Base-by-base conservation (phyloP, 495 filamentous ascomycete genomes). In the Neurospora terricola region DNA sequence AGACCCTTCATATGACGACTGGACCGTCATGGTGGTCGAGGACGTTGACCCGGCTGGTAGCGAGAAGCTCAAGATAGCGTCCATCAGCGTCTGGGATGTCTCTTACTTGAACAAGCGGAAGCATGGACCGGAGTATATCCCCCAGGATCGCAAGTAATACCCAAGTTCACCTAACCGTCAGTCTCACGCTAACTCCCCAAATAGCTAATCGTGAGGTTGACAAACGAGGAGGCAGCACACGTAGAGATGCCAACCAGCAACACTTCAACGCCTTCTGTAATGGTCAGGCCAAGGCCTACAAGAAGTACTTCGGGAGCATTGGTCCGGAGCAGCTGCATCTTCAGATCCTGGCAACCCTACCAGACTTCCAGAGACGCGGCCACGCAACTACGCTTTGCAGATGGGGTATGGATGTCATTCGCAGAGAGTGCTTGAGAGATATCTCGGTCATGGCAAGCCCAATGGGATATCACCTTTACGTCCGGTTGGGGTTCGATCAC, bases 361-460 rank as follows among this genome's bases (percentile, higher is more conserved):
- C 79, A 40, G 73, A 74, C 4, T 81, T 76, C 69, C 79, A 79
- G 69, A 75, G 80, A 14, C 76, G 81, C 14, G 81, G 81, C 40
- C 78, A 80, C 38, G 81, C 69, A 21, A 74, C 79, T 4, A 77
- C 77, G 34, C 75, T 82, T 9, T 81, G 80, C 38, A 72, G 34
- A 18, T 82, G 80, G 81, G 80, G 73, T 21, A 79, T 81, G 74
- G 77, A 80, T 9, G 69, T 75, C 12, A 75, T 78, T 23, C 72
- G 72, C 10, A 69, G 48, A 36, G 73, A 76, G 42, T 37, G 43
- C 5, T 59, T 81, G 38, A 72, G 75, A 14, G 71, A 76, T 38
- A 75, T 81, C 42, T 79, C 81, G 0, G 81, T 82, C 45, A 76
- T 80, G 74, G 81, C 80, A 39, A 82, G 81, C 54, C 81, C 82